Evolutionary conservation across 2,329 filamentous ascomycete species (phyloP).

Genomic region (Alternaria brassicae): DNA sequence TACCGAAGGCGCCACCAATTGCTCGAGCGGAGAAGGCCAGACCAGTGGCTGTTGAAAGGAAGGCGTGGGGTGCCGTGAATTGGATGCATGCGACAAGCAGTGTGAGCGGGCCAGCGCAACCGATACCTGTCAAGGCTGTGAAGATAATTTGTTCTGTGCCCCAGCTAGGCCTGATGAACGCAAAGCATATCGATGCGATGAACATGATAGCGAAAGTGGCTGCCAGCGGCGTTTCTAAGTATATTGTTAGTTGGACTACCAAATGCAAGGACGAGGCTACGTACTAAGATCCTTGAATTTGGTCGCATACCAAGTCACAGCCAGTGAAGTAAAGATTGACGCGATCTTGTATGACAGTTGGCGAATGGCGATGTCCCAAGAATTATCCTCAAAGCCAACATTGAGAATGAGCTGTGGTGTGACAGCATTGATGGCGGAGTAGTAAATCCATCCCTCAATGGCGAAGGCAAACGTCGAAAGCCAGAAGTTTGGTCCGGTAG

Average conservation of each 20-base stretch:
- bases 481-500: constrained; percentile 61
- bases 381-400: constrained; percentile 39
- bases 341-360: constrained; percentile 41
- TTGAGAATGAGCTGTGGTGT: constrained; percentile 44
- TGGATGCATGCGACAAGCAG: constrained; percentile 43
- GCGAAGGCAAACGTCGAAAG: constrained; percentile 64
- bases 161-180: constrained; percentile 36
- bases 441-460: constrained; percentile 66
- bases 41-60: constrained; percentile 41
- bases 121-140: constrained; percentile 38
- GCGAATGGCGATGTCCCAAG: constrained; percentile 41
- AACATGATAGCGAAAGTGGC: constrained; percentile 41
- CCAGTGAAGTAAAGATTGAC: constrained; percentile 27
- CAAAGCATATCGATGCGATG: constrained; percentile 35
- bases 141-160: constrained; percentile 35
- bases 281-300: constrained; percentile 39
- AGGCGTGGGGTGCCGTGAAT: constrained; percentile 42
- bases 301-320: constrained; percentile 40
- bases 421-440: constrained; percentile 44
- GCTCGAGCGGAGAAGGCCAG: constrained; percentile 45
- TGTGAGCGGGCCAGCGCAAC: constrained; percentile 39
- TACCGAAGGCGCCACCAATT: constrained; percentile 43
- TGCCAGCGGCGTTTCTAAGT: constrained; percentile 32
- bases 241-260: background rate
- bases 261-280: background rate